Percentiles rank a stretch among this genome's conserved stretches.
These are phyloP conservation scores for Heracleum sosnowskyi DNA, from an alignment of 129 eudicot genomes.

Conservation along the genomic window DNA sequence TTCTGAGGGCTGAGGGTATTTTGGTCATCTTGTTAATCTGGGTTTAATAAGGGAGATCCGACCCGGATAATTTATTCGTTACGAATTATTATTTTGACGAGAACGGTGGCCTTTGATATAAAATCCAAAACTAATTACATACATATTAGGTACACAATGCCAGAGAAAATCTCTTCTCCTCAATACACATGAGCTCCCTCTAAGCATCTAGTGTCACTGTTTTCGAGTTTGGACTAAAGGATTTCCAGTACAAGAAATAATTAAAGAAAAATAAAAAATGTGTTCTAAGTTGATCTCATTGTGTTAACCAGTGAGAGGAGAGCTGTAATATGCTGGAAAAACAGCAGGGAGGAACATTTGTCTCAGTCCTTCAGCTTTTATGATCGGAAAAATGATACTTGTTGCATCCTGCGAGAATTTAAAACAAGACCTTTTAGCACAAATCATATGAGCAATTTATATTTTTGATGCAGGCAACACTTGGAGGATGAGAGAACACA, in stretches of 20 bases:
- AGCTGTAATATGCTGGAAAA: constrained; percentile 3
- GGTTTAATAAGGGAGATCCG: background rate
- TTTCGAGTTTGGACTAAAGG: background rate
- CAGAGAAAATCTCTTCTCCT: background rate
- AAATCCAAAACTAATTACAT: too few species aligned
- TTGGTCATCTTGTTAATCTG: too few species aligned
- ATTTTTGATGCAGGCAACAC: background rate
- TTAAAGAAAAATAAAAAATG: background rate
- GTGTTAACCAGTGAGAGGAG: background rate
- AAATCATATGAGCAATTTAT: background rate
- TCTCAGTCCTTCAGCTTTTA: constrained; percentile 6
- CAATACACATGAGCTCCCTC: background rate
- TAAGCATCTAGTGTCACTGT: background rate
- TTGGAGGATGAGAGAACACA: background rate
- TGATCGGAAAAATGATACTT: constrained; percentile 9
- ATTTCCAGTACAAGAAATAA: background rate
- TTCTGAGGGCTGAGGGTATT: too few species aligned
- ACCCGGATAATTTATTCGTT: background rate
- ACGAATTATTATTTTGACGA: too few species aligned
- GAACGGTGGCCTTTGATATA: too few species aligned
- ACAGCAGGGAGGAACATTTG: constrained; percentile 7
- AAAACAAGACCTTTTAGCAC: background rate
- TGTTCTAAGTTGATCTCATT: background rate
- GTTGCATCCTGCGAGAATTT: constrained; percentile 27
- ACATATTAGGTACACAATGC: background rate